Conservation (phyloP, 176 grass and related monocot species). For the Aechmea fasciata region DNA sequence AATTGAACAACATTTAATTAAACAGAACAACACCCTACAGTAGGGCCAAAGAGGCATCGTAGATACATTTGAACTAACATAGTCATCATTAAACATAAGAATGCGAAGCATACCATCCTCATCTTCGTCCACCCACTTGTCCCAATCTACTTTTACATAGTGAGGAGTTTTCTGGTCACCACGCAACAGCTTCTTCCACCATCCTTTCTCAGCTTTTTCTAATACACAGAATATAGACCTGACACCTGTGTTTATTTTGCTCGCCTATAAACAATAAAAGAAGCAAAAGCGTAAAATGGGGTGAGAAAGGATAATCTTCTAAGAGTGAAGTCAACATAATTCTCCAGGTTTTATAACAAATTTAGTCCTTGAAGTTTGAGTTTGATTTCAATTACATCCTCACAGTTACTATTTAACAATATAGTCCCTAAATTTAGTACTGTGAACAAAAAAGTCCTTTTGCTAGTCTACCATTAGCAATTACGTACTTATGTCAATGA, state of each 20-base stretch:
- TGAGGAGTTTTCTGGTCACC: slow-evolving; percentile 53
- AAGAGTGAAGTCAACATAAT: neutral
- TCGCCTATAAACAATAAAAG: slow-evolving; percentile 35
- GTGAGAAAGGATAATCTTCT: neutral
- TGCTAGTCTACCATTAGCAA: no score
- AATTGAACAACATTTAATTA: no score
- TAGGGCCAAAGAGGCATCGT: no score
- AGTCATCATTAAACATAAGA: slow-evolving; percentile 5
- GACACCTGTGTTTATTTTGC: slow-evolving; percentile 69
- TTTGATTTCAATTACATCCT: no score
- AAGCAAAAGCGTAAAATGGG: neutral
- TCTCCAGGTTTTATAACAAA: neutral
- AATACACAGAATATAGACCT: slow-evolving; percentile 68
- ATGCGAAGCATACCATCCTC: slow-evolving; percentile 49
- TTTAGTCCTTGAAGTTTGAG: no score
- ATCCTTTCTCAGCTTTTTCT: slow-evolving; percentile 64
- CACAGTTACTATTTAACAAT: no score
- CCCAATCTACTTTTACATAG: slow-evolving; percentile 94
- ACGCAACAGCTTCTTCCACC: slow-evolving; percentile 82
- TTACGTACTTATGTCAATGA: no score
- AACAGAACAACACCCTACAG: no score
- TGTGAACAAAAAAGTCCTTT: no score
- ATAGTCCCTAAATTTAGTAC: no score
- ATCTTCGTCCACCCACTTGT: slow-evolving; percentile 98
- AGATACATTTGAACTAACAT: neutral